Conservation (phyloP, 768 basidiomycete species). For the Boletales sp. region DNA sequence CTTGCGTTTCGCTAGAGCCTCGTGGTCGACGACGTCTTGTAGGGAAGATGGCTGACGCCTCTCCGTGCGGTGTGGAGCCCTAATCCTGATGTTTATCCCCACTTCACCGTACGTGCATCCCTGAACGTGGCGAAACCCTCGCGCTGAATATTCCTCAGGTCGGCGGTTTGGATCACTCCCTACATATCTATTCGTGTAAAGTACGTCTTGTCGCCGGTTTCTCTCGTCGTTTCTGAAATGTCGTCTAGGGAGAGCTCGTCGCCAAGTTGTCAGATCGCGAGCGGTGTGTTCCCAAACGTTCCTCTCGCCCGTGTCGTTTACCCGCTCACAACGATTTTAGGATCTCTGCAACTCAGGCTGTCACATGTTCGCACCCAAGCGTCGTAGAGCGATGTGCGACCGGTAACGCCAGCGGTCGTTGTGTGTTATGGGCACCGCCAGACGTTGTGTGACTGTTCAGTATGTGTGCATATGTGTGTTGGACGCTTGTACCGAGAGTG, state of each 20-base stretch:
- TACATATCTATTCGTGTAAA: conserved; percentile 74
- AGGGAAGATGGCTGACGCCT: conserved; percentile 84
- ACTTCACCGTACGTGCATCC: conserved; percentile 65
- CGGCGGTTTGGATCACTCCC: conserved; percentile 74
- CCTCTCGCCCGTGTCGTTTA: too few species aligned
- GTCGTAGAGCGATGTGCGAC: conserved; percentile 71
- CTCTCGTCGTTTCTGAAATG: neutral
- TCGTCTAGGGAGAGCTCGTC: conserved; percentile 61
- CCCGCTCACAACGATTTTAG: conserved; percentile 30
- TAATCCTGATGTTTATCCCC: conserved; percentile 77
- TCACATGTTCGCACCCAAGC: conserved; percentile 81
- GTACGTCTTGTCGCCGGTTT: conserved; percentile 29
- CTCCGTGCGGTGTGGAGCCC: conserved; percentile 75
- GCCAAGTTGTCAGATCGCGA: conserved; percentile 55
- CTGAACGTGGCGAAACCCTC: neutral
- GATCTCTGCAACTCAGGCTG: conserved; percentile 83
- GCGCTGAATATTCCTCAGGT: conserved; percentile 40
- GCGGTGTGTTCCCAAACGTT: conserved; percentile 39
- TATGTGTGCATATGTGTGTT: neutral
- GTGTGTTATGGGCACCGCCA: conserved; percentile 71
- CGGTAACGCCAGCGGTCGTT: conserved; percentile 77
- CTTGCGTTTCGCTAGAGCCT: neutral
- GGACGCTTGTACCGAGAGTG: too few species aligned
- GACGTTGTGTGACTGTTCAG: conserved; percentile 8
- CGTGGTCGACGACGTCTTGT: neutral